Percentiles rank a stretch among this genome's conserved stretches.
Conservation (phyloP, 2,329 filamentous ascomycete species). For the Cryphonectria parasitica region DNA sequence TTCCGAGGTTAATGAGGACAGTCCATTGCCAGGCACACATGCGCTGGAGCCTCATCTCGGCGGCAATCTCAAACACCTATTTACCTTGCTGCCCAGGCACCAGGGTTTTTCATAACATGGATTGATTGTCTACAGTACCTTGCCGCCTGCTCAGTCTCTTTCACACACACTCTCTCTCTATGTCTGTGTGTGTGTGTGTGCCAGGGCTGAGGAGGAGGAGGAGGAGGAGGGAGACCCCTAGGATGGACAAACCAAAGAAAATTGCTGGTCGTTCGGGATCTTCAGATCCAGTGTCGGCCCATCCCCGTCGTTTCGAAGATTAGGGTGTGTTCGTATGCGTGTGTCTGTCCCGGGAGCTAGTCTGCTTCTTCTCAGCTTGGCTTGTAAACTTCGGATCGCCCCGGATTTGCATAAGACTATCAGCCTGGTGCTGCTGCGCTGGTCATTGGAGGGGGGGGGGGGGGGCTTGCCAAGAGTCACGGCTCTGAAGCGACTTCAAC, state of each 20-base stretch:
- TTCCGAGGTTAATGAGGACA: neutral
- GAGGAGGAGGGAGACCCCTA: neutral
- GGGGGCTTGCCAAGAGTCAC: no score
- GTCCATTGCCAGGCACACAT: neutral
- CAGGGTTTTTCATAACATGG: neutral
- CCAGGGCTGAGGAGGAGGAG: neutral
- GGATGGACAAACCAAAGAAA: neutral
- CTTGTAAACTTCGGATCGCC: neutral
- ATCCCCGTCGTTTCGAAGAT: neutral
- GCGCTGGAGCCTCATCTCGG: slow-evolving; percentile 3
- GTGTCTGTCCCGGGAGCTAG: neutral
- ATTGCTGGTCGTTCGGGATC: neutral
- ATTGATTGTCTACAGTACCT: neutral
- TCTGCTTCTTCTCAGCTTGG: neutral
- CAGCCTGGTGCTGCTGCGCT: neutral
- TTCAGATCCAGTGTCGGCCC: neutral
- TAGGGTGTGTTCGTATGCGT: neutral
- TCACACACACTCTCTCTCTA: neutral
- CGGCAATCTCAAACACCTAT: slow-evolving; percentile 7
- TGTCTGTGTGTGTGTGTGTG: neutral
- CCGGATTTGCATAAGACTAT: neutral
- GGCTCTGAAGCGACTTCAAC: neutral
- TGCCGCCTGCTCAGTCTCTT: neutral
- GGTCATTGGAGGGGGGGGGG: neutral
- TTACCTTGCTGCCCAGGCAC: neutral